Percentiles rank a stretch among this genome's conserved stretches.
phyloP scores from a whole-genome alignment of 2,329 filamentous ascomycete genomes.

The Parascedosporium putredinis region DNA sequence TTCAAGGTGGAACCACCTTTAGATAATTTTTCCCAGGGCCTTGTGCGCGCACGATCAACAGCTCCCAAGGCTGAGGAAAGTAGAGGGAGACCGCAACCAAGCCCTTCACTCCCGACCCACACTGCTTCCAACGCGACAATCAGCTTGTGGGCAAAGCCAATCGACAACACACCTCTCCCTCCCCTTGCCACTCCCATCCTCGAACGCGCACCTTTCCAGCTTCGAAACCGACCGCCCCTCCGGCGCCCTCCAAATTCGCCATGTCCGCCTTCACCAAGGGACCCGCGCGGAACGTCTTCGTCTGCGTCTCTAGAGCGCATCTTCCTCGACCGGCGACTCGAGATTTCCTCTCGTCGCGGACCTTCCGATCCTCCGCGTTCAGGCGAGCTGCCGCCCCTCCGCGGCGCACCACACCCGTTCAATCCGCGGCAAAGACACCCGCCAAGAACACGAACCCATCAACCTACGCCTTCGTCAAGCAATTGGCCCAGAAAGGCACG shows the following conservation, averaged over 20 bases:
- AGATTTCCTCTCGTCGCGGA: conserved; percentile 3
- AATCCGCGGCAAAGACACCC: conserved; percentile 9
- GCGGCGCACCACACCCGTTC: not conserved
- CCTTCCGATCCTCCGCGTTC: conserved; percentile 11
- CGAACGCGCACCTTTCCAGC: too few relatives aligned
- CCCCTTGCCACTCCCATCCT: too few relatives aligned
- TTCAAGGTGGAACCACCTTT: too few relatives aligned
- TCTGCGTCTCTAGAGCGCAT: conserved; percentile 3
- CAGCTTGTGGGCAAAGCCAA: too few relatives aligned
- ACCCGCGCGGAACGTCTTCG: conserved; percentile 6
- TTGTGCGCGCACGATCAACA: too few relatives aligned
- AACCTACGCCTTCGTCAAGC: conserved; percentile 38
- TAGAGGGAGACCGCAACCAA: too few relatives aligned
- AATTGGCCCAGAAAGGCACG: conserved; percentile 43
- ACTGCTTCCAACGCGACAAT: too few relatives aligned
- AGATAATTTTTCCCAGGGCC: too few relatives aligned
- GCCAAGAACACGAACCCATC: conserved; percentile 9
- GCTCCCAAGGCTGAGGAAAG: too few relatives aligned
- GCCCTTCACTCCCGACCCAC: too few relatives aligned
- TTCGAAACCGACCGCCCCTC: not conserved
- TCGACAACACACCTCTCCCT: too few relatives aligned
- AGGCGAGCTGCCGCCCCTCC: not conserved
- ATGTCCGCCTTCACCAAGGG: conserved; percentile 5
- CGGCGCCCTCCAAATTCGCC: not conserved
- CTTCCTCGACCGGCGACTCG: conserved; percentile 8